Conservation (phyloP, 208 protist genomes). For the Leishmania amazonensis region DNA sequence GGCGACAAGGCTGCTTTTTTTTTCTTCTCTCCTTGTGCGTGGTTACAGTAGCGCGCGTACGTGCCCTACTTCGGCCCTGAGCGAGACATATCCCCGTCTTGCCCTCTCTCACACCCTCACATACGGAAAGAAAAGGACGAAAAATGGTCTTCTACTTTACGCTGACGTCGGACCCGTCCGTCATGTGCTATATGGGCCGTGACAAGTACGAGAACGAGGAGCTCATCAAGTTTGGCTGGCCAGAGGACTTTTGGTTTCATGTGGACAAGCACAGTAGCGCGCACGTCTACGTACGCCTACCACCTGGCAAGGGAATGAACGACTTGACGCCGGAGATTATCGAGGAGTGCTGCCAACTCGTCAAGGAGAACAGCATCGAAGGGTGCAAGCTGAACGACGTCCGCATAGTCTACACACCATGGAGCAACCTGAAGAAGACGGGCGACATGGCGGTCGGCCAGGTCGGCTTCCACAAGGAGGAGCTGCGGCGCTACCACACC, state of each 20-base stretch:
- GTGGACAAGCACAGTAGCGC: constrained; percentile 97
- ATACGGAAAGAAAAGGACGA: not conserved
- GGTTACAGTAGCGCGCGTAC: not conserved
- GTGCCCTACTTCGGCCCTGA: not conserved
- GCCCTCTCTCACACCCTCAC: not conserved
- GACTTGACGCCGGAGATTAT: constrained; percentile 93
- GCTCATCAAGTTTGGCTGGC: constrained; percentile 96
- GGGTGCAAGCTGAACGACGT: constrained; percentile 94
- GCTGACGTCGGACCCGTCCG: constrained; percentile 82
- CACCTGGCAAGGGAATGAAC: constrained; percentile 90
- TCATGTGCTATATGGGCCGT: constrained; percentile 97
- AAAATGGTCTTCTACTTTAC: constrained; percentile 95
- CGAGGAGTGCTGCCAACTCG: constrained; percentile 97
- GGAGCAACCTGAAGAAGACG: constrained; percentile 97
- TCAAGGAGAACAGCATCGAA: constrained; percentile 97
- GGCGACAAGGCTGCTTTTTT: not conserved
- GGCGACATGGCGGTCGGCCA: constrained; percentile 96
- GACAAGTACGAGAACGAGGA: constrained; percentile 99
- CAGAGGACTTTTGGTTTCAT: constrained; percentile 99
- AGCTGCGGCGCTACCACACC: constrained; percentile 73
- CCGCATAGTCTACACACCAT: constrained; percentile 96
- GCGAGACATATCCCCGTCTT: not conserved
- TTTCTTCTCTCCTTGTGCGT: not conserved
- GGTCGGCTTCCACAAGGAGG: constrained; percentile 94
- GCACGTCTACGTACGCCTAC: constrained; percentile 97